Percentiles rank a stretch among this genome's conserved stretches.
phyloP scores from a whole-genome alignment of 306 rosid species.

The Rosa multiflora region DNA sequence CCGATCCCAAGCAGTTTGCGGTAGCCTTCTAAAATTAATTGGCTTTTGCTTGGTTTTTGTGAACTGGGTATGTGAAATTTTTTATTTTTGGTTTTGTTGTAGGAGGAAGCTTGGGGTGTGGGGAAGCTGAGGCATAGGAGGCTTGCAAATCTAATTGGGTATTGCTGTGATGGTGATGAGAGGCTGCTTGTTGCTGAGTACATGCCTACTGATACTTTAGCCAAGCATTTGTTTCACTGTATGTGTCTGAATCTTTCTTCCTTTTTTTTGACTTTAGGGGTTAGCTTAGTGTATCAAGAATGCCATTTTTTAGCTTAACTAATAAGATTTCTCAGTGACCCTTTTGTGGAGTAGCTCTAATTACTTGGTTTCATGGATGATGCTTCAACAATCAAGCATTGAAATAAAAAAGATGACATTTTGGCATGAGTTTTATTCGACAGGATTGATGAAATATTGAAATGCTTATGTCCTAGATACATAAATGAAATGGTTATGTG shows the following conservation, averaged over 20 bases:
- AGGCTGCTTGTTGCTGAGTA: constrained; percentile 94
- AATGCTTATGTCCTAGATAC: background rate
- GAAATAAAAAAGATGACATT: constrained; percentile 1
- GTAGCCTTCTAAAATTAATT: constrained; percentile 20
- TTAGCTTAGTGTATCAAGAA: background rate
- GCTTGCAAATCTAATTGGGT: constrained; percentile 90
- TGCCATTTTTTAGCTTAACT: constrained; percentile 5
- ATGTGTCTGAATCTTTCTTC: constrained; percentile 20
- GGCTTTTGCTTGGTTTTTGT: constrained; percentile 2
- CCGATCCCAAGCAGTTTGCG: constrained; percentile 90
- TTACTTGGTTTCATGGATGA: background rate
- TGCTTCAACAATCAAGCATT: background rate
- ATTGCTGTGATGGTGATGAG: constrained; percentile 94
- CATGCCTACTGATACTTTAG: constrained; percentile 97
- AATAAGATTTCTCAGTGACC: background rate
- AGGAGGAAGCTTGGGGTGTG: constrained; percentile 92
- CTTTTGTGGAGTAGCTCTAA: constrained; percentile 6
- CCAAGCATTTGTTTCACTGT: constrained; percentile 98
- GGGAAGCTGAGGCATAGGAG: constrained; percentile 78
- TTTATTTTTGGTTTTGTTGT: background rate
- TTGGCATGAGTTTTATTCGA: background rate
- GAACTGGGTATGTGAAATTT: background rate
- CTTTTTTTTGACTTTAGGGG: background rate
- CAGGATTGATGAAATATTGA: background rate
- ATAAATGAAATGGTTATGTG: background rate